Evolutionary conservation across 2,329 filamentous ascomycete genomes (phyloP), one percentile per base, ranked within the genome.

Genomic region (Aureobasidium melanogenum): DNA sequence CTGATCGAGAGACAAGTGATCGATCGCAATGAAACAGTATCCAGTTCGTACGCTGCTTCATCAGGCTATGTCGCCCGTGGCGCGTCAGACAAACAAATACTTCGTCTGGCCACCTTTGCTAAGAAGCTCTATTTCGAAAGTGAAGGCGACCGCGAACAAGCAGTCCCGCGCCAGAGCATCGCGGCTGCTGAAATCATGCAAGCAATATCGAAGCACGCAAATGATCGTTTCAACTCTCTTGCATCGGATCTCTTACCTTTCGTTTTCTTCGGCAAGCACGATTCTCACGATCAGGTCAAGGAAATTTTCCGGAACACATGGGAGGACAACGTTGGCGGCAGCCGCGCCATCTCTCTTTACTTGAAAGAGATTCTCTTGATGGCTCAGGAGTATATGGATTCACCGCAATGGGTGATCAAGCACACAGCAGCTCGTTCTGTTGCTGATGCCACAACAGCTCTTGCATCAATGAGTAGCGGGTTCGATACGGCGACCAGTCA

Each of bases 1-100:
- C 72, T 91, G 10, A 82, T 96, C 65, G 85, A 91, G 68, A 93
- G 90, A 72, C 84, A 92, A 62, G 84, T 92, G 1, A 82, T 96
- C 54, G 94, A 99, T 72, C 87, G 88, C 65, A 99, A 99, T 69
- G 91, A 97, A 67, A 94, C 95, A 19, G 92, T 97, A 61, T 92
- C 88, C 69, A 88, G 89, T 64, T 89, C 89, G 2, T 99, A 97
- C 71, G 93, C 92, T 22, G 86, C 86, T 58, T 87, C 92, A 3
- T 84, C 91, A 24, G 94, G 93, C 0, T 97, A 97, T 71, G 80
- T 97, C 60, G 82, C 94, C 67, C 84, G 84, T 22, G 69, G 84
- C 12, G 82, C 82, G n/a, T 80, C 81, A 1, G 81, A 85, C 65
- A 80, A 82, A 64, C 80, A 82, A 64, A 75, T 86, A 15, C 69